Percentiles rank a stretch among this genome's conserved stretches.
Evolutionary conservation across 768 basidiomycete species (phyloP).

Genomic region (Lentinula detonsa): DNA sequence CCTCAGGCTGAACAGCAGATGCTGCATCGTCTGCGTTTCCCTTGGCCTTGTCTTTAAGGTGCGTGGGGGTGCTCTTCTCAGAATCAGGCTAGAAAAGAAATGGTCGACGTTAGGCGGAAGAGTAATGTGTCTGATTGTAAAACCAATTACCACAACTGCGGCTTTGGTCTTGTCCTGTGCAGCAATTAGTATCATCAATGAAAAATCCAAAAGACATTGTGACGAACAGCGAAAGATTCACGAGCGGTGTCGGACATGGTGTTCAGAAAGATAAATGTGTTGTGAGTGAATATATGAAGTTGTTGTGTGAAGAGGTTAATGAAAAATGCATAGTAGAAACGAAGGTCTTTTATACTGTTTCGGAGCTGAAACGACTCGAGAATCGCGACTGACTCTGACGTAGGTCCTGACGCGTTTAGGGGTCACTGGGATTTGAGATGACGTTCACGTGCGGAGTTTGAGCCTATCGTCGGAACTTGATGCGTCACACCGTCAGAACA

Average conservation of each 20-base stretch:
- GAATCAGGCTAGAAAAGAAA: slow-evolving; percentile 41
- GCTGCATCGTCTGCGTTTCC: slow-evolving; percentile 41
- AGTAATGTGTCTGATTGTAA: no score
- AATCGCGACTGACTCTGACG: not conserved
- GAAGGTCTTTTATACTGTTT: no score
- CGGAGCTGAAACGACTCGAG: no score
- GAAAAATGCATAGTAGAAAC: no score
- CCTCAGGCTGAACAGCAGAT: slow-evolving; percentile 45
- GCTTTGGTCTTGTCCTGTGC: slow-evolving; percentile 40
- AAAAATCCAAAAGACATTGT: not conserved
- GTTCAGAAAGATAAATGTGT: not conserved
- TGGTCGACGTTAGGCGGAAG: no score
- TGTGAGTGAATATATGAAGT: not conserved
- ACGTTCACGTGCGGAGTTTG: not conserved
- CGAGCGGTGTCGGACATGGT: slow-evolving; percentile 53
- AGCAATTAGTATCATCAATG: not conserved
- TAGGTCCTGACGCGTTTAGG: not conserved
- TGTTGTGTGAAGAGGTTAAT: no score
- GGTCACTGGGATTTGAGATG: not conserved
- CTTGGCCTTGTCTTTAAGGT: slow-evolving; percentile 40
- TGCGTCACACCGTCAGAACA: no score
- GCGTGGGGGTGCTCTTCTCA: slow-evolving; percentile 48
- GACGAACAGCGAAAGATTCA: slow-evolving; percentile 39
- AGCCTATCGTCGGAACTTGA: no score
- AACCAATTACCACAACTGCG: slow-evolving; percentile 38